phyloP scores from a whole-genome alignment of 2,329 filamentous ascomycete species.

The Fusarium piperis region DNA sequence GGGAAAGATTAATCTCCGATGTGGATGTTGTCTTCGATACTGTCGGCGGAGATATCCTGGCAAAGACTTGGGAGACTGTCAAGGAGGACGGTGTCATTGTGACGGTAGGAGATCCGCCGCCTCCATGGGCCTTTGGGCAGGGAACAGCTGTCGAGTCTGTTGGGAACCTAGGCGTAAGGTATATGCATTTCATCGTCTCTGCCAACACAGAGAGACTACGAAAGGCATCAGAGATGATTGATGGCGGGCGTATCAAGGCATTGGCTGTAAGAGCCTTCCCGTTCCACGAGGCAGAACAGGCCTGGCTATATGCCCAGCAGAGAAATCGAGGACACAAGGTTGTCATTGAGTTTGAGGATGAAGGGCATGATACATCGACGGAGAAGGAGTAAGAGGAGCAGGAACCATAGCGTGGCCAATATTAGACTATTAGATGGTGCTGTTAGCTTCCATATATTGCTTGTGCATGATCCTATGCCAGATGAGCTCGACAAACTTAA shows the following conservation, averaged over 20 bases:
- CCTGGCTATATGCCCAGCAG: conserved; percentile 9
- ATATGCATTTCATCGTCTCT: conserved; percentile 41
- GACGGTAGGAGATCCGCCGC: conserved; percentile 49
- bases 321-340: conserved; percentile 10
- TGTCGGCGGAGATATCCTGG: conserved; percentile 20
- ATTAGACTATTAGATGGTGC: not conserved
- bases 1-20: conserved; percentile 21
- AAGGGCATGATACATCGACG: too few relatives aligned
- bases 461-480: not conserved
- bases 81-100: conserved; percentile 45
- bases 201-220: not conserved
- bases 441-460: not conserved
- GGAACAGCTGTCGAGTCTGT: conserved; percentile 29
- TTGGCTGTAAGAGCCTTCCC: not conserved
- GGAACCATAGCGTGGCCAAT: not conserved
- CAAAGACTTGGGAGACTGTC: conserved; percentile 44
- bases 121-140: conserved; percentile 44
- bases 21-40: conserved; percentile 19
- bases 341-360: not conserved
- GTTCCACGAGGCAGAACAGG: not conserved
- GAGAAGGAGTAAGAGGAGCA: not conserved
- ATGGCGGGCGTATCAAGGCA: not conserved
- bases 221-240: not conserved
- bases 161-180: conserved; percentile 32
- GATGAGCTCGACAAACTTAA: not conserved